phyloP scores from a whole-genome alignment of 257 asterid genomes.

The Echium plantagineum region DNA sequence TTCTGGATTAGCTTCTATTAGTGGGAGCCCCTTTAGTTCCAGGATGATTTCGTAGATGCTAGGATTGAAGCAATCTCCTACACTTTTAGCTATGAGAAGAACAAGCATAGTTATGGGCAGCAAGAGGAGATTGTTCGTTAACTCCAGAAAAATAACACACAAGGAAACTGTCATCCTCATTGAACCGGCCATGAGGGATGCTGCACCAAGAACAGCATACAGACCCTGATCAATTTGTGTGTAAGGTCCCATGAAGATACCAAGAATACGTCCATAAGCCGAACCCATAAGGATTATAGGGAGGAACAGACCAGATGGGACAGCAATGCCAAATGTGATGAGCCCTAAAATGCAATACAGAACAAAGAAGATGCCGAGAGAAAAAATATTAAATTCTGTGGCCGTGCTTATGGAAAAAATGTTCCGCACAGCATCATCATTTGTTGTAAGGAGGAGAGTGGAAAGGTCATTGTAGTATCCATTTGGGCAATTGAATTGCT shows the following conservation, averaged over 20 bases:
- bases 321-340: constrained; percentile 79
- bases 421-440: constrained; percentile 66
- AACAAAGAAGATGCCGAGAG: constrained; percentile 58
- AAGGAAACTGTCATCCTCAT: constrained; percentile 93
- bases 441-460: constrained; percentile 72
- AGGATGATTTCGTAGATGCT: constrained; percentile 83
- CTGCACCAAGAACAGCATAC: constrained; percentile 84
- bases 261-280: constrained; percentile 77
- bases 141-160: constrained; percentile 89
- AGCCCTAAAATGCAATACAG: constrained; percentile 66
- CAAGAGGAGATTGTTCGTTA: constrained; percentile 81
- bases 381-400: constrained; percentile 33
- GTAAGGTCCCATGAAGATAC: constrained; percentile 64
- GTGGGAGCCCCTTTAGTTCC: constrained; percentile 82
- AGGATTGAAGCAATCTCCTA: constrained; percentile 92
- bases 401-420: constrained; percentile 70
- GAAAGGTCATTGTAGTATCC: constrained; percentile 83
- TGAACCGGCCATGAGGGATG: constrained; percentile 91
- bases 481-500: constrained; percentile 75
- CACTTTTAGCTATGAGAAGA: constrained; percentile 68
- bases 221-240: constrained; percentile 71
- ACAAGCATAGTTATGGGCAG: constrained; percentile 84
- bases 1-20: constrained; percentile 80
- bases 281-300: constrained; percentile 88
- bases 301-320: constrained; percentile 87